Base-by-base conservation (phyloP, 179 eudicot genomes). In the Beta lomatogona region DNA sequence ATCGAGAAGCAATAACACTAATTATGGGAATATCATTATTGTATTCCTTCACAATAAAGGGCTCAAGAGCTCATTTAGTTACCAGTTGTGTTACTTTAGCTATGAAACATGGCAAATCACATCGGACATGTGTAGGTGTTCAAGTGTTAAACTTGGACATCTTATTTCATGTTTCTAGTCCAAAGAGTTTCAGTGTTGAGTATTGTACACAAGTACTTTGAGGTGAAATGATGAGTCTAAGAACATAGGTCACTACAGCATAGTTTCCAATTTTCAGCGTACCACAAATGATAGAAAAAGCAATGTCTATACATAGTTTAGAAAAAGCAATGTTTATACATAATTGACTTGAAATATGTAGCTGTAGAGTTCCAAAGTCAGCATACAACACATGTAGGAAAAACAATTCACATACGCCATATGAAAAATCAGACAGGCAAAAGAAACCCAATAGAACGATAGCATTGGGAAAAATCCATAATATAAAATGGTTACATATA, bases 401-500 rank as follows among this genome's bases (percentile, higher is more conserved):
- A 45, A 60, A 69, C 7, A 9, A 61, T 63, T 54, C 4, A 65
- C 57, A 77, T 57, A 75, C 12, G 25, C 15, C 78, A 45, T 60
- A 6, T 45, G 0, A 5, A 25, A 21, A 59, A 71, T 25, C 12
- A 6, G 18, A 58, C 4, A 9, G 16, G 10, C 19, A 48, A 18
- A 52, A 21, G 61, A 3, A n/a, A 22, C 10, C 55, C 44, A 54
- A 63, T 12, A 25, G 16, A 25, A 74, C 44, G 41, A 50, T n/a
- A 45, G 70, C 45, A 64, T 74, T 25, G 54, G n/a, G 10, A 25
- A 58, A 44, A 9, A 15, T 28, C 15, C 18, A 80, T 28, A 70
- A 5, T 54, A n/a, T 18, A 36, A 59, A 21, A 70, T 76, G 81
- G 85, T 22, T 41, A 70, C 2, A 75, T 41, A 2, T 80, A 87